These are phyloP conservation scores for Neonectria hederae DNA, from an alignment of 2,329 filamentous ascomycete species.

Conservation along the genomic window DNA sequence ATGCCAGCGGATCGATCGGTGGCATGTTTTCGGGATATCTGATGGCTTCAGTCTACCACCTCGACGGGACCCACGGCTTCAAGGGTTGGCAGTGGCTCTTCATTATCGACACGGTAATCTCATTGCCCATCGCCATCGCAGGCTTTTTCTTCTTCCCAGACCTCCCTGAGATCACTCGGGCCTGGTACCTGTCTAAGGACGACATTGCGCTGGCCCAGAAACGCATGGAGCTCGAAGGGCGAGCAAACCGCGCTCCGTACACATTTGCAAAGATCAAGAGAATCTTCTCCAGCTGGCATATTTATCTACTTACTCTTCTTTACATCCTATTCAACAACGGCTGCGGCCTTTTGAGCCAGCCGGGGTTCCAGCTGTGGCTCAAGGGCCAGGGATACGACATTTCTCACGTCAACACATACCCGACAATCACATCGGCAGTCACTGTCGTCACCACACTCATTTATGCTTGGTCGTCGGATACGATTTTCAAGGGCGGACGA, in stretches of 20 bases:
- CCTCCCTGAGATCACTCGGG: constrained; percentile 41
- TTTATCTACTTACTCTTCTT: constrained; percentile 65
- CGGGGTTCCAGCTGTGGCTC: constrained; percentile 63
- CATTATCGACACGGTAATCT: constrained; percentile 49
- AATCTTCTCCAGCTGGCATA: constrained; percentile 72
- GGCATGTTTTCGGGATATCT: constrained; percentile 46
- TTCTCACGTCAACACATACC: constrained; percentile 59
- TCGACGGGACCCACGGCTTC: constrained; percentile 54
- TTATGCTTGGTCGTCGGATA: constrained; percentile 74
- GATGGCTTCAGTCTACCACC: constrained; percentile 52
- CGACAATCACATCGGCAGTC: constrained; percentile 66
- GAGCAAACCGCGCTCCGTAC: constrained; percentile 52
- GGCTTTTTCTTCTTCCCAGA: constrained; percentile 48
- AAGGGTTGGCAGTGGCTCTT: constrained; percentile 57
- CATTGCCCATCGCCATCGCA: constrained; percentile 45
- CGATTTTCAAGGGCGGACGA: constrained; percentile 63
- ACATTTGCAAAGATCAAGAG: constrained; percentile 62
- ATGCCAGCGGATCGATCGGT: constrained; percentile 43
- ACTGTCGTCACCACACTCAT: constrained; percentile 66
- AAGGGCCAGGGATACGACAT: constrained; percentile 55
- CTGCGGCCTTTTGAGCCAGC: constrained; percentile 55
- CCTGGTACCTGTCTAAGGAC: constrained; percentile 42
- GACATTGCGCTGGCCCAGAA: constrained; percentile 42
- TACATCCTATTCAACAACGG: constrained; percentile 75
- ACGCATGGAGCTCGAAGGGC: constrained; percentile 54